These are phyloP conservation scores for Starmerella vaccinii DNA, from an alignment of 805 yeast species.

Conservation along the genomic window DNA sequence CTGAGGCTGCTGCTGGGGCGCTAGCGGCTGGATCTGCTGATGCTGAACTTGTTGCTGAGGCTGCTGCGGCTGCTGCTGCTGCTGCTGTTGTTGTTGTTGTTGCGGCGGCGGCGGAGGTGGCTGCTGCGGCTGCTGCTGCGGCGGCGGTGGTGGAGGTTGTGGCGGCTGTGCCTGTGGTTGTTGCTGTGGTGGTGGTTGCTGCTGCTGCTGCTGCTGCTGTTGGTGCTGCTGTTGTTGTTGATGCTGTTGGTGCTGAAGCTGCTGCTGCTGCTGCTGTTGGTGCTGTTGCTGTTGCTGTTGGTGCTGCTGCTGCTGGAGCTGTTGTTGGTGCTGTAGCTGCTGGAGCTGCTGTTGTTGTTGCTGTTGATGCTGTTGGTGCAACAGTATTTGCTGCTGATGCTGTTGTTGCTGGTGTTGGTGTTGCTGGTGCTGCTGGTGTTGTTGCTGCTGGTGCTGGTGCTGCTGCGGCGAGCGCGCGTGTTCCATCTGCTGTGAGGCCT, in stretches of 20 bases:
- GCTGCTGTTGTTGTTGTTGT: conserved; percentile 1
- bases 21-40: conserved; percentile 10
- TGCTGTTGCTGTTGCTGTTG: conserved; percentile 20
- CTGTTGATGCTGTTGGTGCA: conserved; percentile 1
- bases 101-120: neutral
- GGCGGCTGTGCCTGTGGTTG: conserved; percentile 8
- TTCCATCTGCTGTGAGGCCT: neutral
- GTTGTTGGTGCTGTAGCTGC: conserved; percentile 4
- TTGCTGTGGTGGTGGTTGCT: conserved; percentile 11
- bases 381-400: conserved; percentile 17
- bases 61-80: conserved; percentile 7
- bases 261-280: conserved; percentile 6
- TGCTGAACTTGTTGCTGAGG: conserved; percentile 9
- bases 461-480: conserved; percentile 5
- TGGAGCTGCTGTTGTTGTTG: conserved; percentile 11
- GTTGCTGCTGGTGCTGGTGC: conserved; percentile 5
- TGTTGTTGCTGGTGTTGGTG: neutral
- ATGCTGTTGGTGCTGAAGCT: conserved; percentile 2
- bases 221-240: conserved; percentile 11
- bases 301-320: conserved; percentile 7
- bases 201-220: conserved; percentile 5
- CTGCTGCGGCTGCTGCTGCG: neutral
- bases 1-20: conserved; percentile 19
- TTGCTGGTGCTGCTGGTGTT: conserved; percentile 9
- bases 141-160: conserved; percentile 6